Evolutionary conservation across 78 protist species (phyloP), one percentile per base, ranked within the genome.

Genomic region (Creolimax fragrantissima): DNA sequence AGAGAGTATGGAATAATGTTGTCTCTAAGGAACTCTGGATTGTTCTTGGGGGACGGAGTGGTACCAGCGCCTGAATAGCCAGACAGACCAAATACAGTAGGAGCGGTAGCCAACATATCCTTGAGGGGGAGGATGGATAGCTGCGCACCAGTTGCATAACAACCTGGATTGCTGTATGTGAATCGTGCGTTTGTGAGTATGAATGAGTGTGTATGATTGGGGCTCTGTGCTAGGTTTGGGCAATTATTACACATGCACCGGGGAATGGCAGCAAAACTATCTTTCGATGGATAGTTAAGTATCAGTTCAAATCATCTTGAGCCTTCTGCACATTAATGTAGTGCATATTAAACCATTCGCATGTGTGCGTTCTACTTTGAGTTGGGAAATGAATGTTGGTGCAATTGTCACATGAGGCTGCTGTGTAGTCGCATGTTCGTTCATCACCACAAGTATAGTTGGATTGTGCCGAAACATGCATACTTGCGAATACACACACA

Each of bases 11-110:
- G 96, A 2, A 95, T 41, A 36, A 95, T 44, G 89, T 95, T 95
- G 39, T 95, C 93, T 35, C 58, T 45, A 41, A 95, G 89, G 86
- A 93, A 89, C 24, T 44, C 45, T 3, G 92, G 93, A 42, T 95
- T 94, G 42, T 95, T 95, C 45, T 93, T 93, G 4, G 92, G 94
- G 11, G 93, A 89, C 36, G 96, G 96, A 42, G 90, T 93, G 81
- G 94, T 90, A 43, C 96, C 96, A 24, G 96, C 96, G 47, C 96
- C 96, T 0, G 88, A 42, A 91, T 95, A 95, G 36, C 96, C 92
- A 74, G 92, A 90, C 74, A 95, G 93, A 95, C 96, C 96, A 45
- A 95, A 95, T 44, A 94, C 93, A 32, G 85, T 41, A 39, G 96
- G 95, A 17, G 95, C 84, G n/a, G 88, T 35, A 32, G 43, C 93